Conservation (phyloP, 176 grass and related monocot species). For the Pontederia paniculata region DNA sequence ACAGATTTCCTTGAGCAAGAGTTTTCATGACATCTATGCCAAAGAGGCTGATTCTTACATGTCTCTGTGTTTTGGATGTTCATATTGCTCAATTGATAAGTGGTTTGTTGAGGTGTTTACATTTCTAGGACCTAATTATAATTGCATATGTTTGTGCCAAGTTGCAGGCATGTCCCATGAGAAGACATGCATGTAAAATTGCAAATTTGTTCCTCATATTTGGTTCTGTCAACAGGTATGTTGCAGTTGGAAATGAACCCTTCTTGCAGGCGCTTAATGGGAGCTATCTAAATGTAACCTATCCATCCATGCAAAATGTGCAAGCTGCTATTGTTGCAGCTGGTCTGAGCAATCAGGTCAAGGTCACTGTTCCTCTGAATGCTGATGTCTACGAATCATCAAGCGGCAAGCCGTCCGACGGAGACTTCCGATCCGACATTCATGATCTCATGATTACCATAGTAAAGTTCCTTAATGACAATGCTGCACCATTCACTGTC, state of each 20-base stretch:
- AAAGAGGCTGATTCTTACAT: too few relatives aligned
- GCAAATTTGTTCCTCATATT: not conserved
- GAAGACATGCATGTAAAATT: not conserved
- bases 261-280: conserved; percentile 1
- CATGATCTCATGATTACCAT: not conserved
- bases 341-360: not conserved
- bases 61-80: too few relatives aligned
- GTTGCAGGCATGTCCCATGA: not conserved
- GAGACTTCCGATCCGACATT: conserved; percentile 1
- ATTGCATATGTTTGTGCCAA: too few relatives aligned
- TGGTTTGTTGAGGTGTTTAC: too few relatives aligned
- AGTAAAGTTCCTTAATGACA: not conserved
- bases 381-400: not conserved
- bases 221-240: not conserved
- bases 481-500: not conserved
- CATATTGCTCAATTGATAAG: too few relatives aligned
- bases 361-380: not conserved
- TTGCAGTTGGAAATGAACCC: conserved; percentile 5
- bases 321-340: not conserved
- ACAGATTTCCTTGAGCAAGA: too few relatives aligned
- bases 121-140: too few relatives aligned
- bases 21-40: too few relatives aligned
- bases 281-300: not conserved
- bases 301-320: not conserved
- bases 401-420: not conserved